These are phyloP conservation scores for Kwoniella botswanensis DNA, from an alignment of 768 basidiomycete species.

Conservation along the genomic window DNA sequence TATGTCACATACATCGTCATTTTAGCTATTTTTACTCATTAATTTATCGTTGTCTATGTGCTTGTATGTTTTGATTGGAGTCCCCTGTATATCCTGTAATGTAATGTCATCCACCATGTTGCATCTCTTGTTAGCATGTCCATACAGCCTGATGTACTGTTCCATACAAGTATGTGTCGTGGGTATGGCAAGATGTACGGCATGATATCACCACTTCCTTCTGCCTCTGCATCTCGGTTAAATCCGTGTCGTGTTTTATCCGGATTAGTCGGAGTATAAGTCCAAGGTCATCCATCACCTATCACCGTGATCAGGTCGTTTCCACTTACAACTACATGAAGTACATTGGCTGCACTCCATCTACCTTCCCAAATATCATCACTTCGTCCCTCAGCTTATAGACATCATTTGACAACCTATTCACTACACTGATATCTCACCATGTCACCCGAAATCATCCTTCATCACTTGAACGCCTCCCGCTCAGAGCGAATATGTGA, in stretches of 20 bases:
- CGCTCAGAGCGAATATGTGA: constrained; percentile 54
- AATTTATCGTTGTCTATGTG: no score
- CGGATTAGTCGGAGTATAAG: neutral
- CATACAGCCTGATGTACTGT: no score
- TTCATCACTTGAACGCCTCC: constrained; percentile 54
- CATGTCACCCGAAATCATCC: constrained; percentile 37
- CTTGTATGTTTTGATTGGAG: no score
- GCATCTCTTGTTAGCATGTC: no score
- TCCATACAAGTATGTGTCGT: neutral
- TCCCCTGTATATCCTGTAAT: no score
- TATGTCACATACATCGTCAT: no score
- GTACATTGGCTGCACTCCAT: neutral
- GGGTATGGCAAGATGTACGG: no score
- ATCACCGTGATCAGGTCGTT: neutral
- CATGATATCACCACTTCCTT: no score
- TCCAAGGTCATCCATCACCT: neutral
- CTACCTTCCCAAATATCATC: neutral
- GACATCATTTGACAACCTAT: neutral
- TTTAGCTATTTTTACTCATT: no score
- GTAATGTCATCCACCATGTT: no score
- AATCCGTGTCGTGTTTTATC: neutral
- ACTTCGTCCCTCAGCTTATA: neutral
- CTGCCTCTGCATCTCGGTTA: neutral
- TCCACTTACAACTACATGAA: neutral
- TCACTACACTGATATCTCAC: neutral